phyloP scores from a whole-genome alignment of 129 eudicot genomes.

The Tagetes patula region DNA sequence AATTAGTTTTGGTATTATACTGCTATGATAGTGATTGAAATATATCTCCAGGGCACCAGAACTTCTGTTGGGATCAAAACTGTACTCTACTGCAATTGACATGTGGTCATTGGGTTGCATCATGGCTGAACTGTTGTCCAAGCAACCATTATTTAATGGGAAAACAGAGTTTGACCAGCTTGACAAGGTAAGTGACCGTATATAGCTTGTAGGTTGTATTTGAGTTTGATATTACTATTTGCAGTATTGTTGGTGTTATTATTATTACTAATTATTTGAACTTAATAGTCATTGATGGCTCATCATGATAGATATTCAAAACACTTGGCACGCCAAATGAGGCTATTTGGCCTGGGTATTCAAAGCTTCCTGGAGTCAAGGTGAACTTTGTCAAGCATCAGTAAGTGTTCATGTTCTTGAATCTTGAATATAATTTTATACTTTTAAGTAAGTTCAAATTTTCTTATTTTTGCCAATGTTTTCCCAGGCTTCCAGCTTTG shows the following conservation, averaged over 20 bases:
- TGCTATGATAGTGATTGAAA: background rate
- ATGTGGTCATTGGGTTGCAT: constrained; percentile 99
- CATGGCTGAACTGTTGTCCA: constrained; percentile 86
- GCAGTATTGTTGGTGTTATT: background rate
- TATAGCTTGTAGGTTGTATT: background rate
- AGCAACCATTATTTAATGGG: constrained; percentile 82
- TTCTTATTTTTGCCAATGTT: constrained; percentile 58
- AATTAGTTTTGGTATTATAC: background rate
- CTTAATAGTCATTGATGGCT: background rate
- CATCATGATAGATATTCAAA: constrained; percentile 60
- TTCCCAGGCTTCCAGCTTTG: constrained; percentile 97
- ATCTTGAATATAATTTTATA: background rate
- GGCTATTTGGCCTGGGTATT: constrained; percentile 81
- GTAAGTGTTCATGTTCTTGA: constrained; percentile 50
- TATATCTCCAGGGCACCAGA: constrained; percentile 71
- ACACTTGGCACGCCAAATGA: constrained; percentile 96
- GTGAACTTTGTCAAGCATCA: constrained; percentile 79
- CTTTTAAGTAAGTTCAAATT: constrained; percentile 33
- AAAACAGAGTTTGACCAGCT: constrained; percentile 90
- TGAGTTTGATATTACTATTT: background rate
- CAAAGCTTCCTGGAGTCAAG: constrained; percentile 84
- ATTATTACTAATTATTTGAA: background rate
- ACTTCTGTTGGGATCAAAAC: constrained; percentile 79
- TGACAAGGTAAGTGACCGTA: constrained; percentile 63
- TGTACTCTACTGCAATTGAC: constrained; percentile 93